Evolutionary conservation across 139 green algal species (phyloP).

Genomic region (Nannochloris sp.): DNA sequence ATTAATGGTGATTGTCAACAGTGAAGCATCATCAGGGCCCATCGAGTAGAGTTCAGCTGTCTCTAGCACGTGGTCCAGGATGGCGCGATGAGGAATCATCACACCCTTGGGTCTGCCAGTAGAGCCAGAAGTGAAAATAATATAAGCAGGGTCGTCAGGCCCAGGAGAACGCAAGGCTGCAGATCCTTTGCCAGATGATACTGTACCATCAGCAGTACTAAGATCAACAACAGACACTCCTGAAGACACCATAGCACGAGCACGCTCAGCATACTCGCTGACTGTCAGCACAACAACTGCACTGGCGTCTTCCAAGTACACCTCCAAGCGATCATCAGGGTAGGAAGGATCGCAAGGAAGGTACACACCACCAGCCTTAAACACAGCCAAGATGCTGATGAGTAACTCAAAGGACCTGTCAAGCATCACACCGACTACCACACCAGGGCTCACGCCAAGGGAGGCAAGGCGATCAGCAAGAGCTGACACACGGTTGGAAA

Average conservation of each 20-base stretch:
- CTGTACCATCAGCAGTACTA: no score
- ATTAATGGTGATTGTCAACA: constrained; percentile 1
- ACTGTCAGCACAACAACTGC: no score
- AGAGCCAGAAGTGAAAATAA: constrained; percentile 57
- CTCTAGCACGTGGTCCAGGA: no score
- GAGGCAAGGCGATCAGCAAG: constrained; percentile 3
- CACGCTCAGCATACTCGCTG: no score
- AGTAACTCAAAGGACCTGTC: constrained; percentile 36
- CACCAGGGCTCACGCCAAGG: constrained; percentile 1
- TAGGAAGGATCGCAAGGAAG: constrained; percentile 39
- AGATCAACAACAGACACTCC: no score
- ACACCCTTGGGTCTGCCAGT: constrained; percentile 56
- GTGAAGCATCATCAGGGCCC: not conserved
- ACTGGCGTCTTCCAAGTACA: constrained; percentile 34
- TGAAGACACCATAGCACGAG: no score
- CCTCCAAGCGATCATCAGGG: constrained; percentile 27
- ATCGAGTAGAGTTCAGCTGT: no score
- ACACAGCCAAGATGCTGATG: constrained; percentile 26
- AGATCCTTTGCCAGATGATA: no score
- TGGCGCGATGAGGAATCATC: constrained; percentile 27
- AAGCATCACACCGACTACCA: constrained; percentile 23
- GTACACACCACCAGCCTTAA: constrained; percentile 35
- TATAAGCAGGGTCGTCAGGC: constrained; percentile 39
- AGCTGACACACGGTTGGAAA: not conserved
- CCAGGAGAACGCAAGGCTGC: not conserved